Percentiles rank a stretch among this genome's conserved stretches.
Evolutionary conservation across 108 stramenopile genomes (phyloP).

Genomic region (Cyclotella cryptica): DNA sequence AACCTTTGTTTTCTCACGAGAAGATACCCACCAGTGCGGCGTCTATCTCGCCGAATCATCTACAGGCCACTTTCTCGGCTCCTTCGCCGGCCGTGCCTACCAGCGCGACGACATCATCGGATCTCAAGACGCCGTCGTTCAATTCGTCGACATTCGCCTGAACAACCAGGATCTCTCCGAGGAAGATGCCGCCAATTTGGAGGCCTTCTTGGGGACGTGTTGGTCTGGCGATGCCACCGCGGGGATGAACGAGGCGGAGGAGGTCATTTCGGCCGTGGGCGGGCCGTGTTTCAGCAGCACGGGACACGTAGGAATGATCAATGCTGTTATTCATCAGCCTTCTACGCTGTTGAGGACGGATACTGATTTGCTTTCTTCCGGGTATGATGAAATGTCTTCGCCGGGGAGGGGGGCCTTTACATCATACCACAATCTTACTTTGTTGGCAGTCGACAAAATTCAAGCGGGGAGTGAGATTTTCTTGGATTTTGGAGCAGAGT

Average conservation of each 20-base stretch:
- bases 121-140: conserved; percentile 43
- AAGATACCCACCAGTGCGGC: conserved; percentile 39
- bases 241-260: conserved; percentile 42
- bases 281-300: conserved; percentile 51
- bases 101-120: conserved; percentile 44
- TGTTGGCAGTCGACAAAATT: conserved; percentile 63
- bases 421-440: conserved; percentile 67
- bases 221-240: conserved; percentile 53
- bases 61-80: conserved; percentile 44
- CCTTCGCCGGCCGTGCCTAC: conserved; percentile 45
- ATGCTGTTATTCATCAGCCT: conserved; percentile 52
- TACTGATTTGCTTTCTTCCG: conserved; percentile 38
- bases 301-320: conserved; percentile 55
- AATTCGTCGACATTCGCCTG: conserved; percentile 42
- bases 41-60: conserved; percentile 55
- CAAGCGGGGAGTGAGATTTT: conserved; percentile 85
- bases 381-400: conserved; percentile 49
- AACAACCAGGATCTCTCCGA: conserved; percentile 21
- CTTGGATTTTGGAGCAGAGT: conserved; percentile 69
- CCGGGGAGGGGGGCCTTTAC: conserved; percentile 71
- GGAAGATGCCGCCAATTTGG: conserved; percentile 16
- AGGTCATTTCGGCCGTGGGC: conserved; percentile 52
- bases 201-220: conserved; percentile 37
- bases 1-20: conserved; percentile 17
- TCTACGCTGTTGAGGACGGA: conserved; percentile 48